Evolutionary conservation across 108 stramenopile species (phyloP), one percentile per base, ranked within the genome.

Genomic region (Skeletonema menzelii): DNA sequence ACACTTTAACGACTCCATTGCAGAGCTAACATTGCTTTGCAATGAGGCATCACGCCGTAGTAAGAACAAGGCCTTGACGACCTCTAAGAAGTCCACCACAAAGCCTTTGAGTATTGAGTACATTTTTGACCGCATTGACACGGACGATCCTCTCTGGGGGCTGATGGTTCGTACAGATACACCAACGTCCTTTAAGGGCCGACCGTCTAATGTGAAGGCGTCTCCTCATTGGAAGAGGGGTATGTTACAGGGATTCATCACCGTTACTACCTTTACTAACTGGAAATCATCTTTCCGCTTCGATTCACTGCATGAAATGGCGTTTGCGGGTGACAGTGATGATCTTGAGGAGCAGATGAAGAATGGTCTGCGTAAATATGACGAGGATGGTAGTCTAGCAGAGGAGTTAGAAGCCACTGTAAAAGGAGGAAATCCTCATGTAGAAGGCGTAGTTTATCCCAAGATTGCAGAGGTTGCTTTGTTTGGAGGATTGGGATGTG

Each of bases 401-500:
- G 60, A 69, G 35, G 88, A 79, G 20, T 69, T 97, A 59, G 85
- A 95, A 37, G 32, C 74, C 7, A 86, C 90, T 24, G 90, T 92
- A 53, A 84, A 88, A 30, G 80, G 85, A 55, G 96, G 96, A 28
- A 90, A 97, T 79, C 91, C 94, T 7, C 93, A 88, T 69, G 78
- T 87, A 56, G 96, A 97, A 82, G 96, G 96, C 1, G 90, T 97
- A 53, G 91, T 97, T 12, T 97, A 90, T 80, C 96, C 96, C 31
- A 78, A 86, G 56, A 86, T 97, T 70, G 96, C 96, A 4, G 96
- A 97, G 72, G 80, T 97, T 62, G 90, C 91, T 3, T 70, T 97
- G 32, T 64, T 85, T 83, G 84, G 96, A 66, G 72, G 88, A 59
- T 69, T 86, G 82, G 84, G 92, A 74, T 74, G 93, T 86, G 85